Evolutionary conservation across 2,329 filamentous ascomycete genomes (phyloP).

Genomic region (Ophiostoma himal-ulmi): DNA sequence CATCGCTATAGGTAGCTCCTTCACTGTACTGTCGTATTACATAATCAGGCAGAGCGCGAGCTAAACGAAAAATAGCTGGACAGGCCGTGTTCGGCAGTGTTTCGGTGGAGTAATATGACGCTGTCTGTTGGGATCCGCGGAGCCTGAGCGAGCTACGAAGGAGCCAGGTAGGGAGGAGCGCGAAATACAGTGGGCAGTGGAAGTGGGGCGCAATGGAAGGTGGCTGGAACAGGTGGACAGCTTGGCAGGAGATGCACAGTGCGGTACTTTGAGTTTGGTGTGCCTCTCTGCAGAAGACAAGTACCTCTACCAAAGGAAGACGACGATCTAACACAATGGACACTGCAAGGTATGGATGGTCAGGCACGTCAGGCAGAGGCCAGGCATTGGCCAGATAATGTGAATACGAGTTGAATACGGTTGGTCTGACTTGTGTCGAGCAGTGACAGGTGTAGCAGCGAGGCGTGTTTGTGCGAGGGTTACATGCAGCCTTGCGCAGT

Average conservation of each 20-base stretch:
- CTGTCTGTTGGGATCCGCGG: not conserved
- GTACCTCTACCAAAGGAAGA: not conserved
- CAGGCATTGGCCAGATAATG: not conserved
- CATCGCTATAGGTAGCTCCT: conserved; percentile 12
- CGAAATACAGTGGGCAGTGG: not conserved
- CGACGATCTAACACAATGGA: not conserved
- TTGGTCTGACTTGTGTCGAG: not conserved
- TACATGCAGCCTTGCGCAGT: not conserved
- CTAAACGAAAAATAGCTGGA: not conserved
- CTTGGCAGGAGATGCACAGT: not conserved
- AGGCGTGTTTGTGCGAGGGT: not conserved
- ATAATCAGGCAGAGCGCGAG: not conserved
- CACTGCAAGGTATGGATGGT: not conserved
- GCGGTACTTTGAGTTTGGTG: not conserved
- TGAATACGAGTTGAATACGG: not conserved
- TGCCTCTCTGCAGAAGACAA: not conserved
- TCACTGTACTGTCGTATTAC: not conserved
- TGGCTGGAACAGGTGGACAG: not conserved
- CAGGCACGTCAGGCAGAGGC: not conserved
- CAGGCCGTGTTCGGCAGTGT: conserved; percentile 3
- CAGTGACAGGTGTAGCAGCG: not conserved
- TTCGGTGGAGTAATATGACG: not conserved
- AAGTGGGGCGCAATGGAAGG: not conserved
- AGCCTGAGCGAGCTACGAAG: not conserved
- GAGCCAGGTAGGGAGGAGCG: not conserved